These are phyloP conservation scores for Suhomyces panamericanus DNA, from an alignment of 1,139 yeast species.

Conservation along the genomic window DNA sequence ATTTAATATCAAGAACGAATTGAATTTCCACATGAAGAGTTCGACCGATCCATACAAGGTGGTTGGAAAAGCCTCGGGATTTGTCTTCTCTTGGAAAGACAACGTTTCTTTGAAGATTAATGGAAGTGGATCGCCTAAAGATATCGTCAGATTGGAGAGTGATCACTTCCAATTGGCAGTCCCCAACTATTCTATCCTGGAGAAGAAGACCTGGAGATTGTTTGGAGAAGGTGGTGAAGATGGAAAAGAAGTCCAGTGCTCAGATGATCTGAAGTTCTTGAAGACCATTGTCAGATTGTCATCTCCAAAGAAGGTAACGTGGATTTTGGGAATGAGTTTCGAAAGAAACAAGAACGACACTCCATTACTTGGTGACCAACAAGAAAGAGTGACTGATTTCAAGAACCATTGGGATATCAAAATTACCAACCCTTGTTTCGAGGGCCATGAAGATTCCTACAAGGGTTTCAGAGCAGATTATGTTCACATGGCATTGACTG, in stretches of 20 bases:
- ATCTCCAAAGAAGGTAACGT: conserved; percentile 40
- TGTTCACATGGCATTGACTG: conserved; percentile 45
- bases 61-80: conserved; percentile 72
- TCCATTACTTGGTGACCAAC: conserved; percentile 28
- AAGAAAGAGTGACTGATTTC: conserved; percentile 35
- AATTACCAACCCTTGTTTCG: conserved; percentile 42
- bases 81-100: conserved; percentile 74
- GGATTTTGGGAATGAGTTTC: conserved; percentile 45
- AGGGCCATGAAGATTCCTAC: conserved; percentile 47
- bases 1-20: conserved; percentile 54
- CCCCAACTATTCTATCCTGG: conserved; percentile 48
- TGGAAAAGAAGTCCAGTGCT: conserved; percentile 22
- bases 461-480: conserved; percentile 42
- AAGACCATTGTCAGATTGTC: conserved; percentile 42
- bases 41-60: conserved; percentile 75
- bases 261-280: conserved; percentile 26
- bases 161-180: conserved; percentile 69
- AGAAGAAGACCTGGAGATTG: conserved; percentile 39
- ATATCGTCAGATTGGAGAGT: conserved; percentile 63
- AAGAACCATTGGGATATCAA: conserved; percentile 46
- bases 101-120: conserved; percentile 63
- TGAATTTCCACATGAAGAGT: conserved; percentile 60
- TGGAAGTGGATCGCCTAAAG: conserved; percentile 58
- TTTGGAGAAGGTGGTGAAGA: conserved; percentile 29
- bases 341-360: conserved; percentile 34